A percentile compares a stretch with the other conserved stretches of the same genome.
Evolutionary conservation across 1,284 basidiomycete genomes (phyloP).

Genomic region (Xerocomus amazonicus): DNA sequence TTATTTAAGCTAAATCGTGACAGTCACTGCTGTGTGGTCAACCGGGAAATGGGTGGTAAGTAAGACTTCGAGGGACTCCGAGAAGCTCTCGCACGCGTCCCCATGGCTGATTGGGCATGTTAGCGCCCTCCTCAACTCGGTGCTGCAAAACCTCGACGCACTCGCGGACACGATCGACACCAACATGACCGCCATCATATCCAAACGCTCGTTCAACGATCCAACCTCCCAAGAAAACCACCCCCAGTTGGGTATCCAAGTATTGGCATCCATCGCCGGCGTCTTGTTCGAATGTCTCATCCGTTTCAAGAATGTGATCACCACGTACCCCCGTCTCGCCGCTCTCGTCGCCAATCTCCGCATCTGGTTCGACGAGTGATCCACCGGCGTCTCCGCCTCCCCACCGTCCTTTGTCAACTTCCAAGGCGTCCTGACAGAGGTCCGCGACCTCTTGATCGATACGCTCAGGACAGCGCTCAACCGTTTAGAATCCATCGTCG

Average conservation of each 20-base stretch:
- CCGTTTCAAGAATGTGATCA: conserved; percentile 55
- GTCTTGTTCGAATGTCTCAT: conserved; percentile 53
- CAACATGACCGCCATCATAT: conserved; percentile 44
- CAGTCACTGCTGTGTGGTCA: no score
- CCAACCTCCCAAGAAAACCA: conserved; percentile 13
- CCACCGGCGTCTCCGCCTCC: conserved; percentile 33
- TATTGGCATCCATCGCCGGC: conserved; percentile 47
- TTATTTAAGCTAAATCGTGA: no score
- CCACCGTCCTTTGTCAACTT: conserved; percentile 38
- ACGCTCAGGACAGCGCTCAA: conserved; percentile 39
- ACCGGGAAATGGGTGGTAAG: no score
- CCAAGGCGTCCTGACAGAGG: conserved; percentile 20
- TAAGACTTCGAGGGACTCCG: no score
- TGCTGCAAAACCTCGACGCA: conserved; percentile 51
- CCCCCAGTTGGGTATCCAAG: conserved; percentile 36
- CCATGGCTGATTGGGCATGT: conserved; percentile 2
- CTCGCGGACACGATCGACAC: conserved; percentile 41
- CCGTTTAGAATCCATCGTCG: conserved; percentile 45
- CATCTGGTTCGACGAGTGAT: conserved; percentile 48
- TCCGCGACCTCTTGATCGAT: conserved; percentile 38
- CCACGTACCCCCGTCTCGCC: conserved; percentile 44
- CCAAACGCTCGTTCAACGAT: conserved; percentile 41
- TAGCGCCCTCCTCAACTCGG: conserved; percentile 51
- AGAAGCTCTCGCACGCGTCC: not conserved
- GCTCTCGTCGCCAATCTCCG: conserved; percentile 41